These are phyloP conservation scores for Vitis hybrid DNA, from an alignment of 177 flowering plant genomes.

Conservation along the genomic window DNA sequence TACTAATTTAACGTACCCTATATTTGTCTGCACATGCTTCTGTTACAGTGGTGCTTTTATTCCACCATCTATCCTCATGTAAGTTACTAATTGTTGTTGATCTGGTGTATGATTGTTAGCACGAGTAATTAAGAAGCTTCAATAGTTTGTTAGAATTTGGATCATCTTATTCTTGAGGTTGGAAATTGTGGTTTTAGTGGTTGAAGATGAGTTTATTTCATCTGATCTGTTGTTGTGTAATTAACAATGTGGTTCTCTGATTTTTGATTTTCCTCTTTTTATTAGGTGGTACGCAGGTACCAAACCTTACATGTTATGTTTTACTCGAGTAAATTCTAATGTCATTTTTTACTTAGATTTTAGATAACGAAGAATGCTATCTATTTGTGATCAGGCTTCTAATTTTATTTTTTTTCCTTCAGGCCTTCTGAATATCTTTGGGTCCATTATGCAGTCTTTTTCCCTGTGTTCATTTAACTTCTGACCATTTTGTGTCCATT, in stretches of 20 bases:
- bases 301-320: not conserved
- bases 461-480: conserved; percentile 7
- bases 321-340: not conserved
- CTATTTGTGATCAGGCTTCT: not conserved
- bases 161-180: not conserved
- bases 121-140: too few species aligned
- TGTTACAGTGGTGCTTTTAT: too few species aligned
- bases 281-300: not conserved
- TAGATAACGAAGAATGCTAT: not conserved
- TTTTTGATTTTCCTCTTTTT: not conserved
- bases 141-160: not conserved
- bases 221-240: not conserved
- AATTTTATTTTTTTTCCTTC: not conserved
- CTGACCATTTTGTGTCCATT: conserved; percentile 8
- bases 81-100: not conserved
- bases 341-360: not conserved
- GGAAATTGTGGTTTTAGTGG: not conserved
- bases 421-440: not conserved
- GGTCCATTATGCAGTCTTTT: not conserved
- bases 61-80: too few species aligned
- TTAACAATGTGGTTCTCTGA: not conserved
- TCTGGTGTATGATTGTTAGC: not conserved
- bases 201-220: not conserved
- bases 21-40: too few species aligned
- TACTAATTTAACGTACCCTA: too few species aligned